Evolutionary conservation across 2,329 filamentous ascomycete genomes (phyloP).

Genomic region (Fusarium nurragi): DNA sequence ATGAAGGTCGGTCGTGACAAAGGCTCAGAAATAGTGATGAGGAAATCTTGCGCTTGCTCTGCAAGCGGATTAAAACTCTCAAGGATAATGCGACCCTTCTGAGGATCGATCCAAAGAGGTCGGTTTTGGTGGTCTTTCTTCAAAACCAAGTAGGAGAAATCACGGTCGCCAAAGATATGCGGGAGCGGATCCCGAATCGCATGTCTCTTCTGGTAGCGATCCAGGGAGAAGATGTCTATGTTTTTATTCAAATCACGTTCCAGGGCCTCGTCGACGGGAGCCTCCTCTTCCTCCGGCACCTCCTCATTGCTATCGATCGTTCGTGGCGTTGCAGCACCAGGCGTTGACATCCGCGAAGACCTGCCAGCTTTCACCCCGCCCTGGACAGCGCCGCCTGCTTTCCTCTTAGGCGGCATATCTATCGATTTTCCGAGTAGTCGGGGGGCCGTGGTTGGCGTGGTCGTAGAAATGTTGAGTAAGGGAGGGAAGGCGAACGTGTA

Average conservation of each 20-base stretch:
- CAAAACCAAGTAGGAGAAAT: constrained; percentile 83
- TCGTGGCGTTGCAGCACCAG: constrained; percentile 67
- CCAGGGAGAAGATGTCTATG: constrained; percentile 68
- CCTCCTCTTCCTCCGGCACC: constrained; percentile 56
- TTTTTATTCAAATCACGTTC: constrained; percentile 66
- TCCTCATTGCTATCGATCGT: constrained; percentile 67
- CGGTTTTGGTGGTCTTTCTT: constrained; percentile 91
- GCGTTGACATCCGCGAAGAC: constrained; percentile 67
- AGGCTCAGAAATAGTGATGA: constrained; percentile 95
- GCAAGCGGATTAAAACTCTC: constrained; percentile 94
- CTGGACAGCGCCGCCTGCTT: constrained; percentile 63
- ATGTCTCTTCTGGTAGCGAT: constrained; percentile 60
- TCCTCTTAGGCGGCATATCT: constrained; percentile 76
- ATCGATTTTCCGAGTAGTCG: constrained; percentile 29
- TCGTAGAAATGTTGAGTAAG: constrained; percentile 3
- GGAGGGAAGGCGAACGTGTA: neutral
- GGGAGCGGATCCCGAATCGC: constrained; percentile 56
- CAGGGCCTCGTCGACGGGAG: constrained; percentile 60
- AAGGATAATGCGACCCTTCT: constrained; percentile 86
- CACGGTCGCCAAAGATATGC: constrained; percentile 61
- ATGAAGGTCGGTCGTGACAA: constrained; percentile 88
- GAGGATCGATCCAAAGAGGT: constrained; percentile 92
- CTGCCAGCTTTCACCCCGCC: constrained; percentile 64
- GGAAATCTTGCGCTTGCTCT: constrained; percentile 87
- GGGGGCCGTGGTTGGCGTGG: neutral